Evolutionary conservation across 768 basidiomycete species (phyloP).

Genomic region (Termitomyces sp.): DNA sequence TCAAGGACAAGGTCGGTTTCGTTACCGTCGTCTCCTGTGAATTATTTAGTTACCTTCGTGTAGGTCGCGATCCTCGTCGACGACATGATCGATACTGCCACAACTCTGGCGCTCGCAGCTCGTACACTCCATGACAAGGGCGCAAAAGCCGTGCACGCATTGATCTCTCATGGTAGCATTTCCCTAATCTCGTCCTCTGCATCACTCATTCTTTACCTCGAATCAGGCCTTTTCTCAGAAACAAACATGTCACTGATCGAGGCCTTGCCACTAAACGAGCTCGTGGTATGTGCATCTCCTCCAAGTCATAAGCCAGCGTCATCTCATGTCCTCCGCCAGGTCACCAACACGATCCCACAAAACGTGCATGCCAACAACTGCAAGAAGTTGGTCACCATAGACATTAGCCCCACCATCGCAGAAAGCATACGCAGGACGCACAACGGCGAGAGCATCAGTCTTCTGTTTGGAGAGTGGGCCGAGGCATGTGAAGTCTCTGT

Average conservation of each 20-base stretch:
- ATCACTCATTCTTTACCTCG: background rate
- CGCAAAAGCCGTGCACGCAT: constrained; percentile 77
- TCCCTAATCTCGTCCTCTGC: constrained; percentile 8
- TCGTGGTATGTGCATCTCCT: constrained; percentile 59
- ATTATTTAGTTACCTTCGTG: background rate
- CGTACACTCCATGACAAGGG: constrained; percentile 87
- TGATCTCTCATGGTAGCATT: constrained; percentile 83
- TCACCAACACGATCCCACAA: constrained; percentile 95
- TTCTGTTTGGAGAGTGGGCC: constrained; percentile 83
- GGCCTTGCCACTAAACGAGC: constrained; percentile 70
- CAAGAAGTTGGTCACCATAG: constrained; percentile 82
- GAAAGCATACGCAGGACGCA: constrained; percentile 95
- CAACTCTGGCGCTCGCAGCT: constrained; percentile 81
- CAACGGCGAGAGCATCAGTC: constrained; percentile 89
- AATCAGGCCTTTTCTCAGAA: constrained; percentile 73
- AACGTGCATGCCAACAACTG: constrained; percentile 53
- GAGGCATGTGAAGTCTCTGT: constrained; percentile 40
- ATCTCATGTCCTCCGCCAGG: constrained; percentile 36
- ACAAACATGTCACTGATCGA: constrained; percentile 63
- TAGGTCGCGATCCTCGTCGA: constrained; percentile 94
- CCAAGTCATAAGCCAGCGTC: background rate
- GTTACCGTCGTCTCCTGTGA: background rate
- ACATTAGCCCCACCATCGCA: constrained; percentile 87
- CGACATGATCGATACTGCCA: constrained; percentile 97
- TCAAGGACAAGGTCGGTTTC: constrained; percentile 70